A percentile compares a stretch with the other conserved stretches of the same genome.
phyloP scores from a whole-genome alignment of 75 land plant genomes.

The Gnetum montanum region DNA sequence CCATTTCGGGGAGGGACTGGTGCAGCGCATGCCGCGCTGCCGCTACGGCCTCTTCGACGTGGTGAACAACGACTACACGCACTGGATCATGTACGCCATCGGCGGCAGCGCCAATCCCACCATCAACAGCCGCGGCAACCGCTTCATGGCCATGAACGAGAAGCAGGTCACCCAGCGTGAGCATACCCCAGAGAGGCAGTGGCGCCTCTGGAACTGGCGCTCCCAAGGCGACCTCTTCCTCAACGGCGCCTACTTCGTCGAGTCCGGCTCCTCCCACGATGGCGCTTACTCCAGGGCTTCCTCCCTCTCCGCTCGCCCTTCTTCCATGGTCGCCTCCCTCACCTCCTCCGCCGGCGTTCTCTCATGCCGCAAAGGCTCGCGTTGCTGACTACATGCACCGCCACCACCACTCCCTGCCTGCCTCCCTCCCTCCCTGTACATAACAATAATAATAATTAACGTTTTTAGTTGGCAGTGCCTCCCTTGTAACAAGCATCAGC shows the following conservation, averaged over 20 bases:
- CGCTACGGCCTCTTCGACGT: constrained; percentile 83
- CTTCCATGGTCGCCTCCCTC: constrained; percentile 27
- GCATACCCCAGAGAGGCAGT: constrained; percentile 24
- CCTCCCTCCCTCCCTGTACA: no score
- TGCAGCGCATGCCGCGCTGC: constrained; percentile 57
- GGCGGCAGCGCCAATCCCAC: constrained; percentile 89
- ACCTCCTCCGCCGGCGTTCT: constrained; percentile 42
- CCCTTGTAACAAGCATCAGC: no score
- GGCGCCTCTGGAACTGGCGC: constrained; percentile 71
- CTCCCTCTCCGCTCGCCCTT: no score
- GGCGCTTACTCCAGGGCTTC: constrained; percentile 30
- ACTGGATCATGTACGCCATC: constrained; percentile 93
- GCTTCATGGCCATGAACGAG: constrained; percentile 77
- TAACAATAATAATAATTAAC: no score
- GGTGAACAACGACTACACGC: constrained; percentile 82
- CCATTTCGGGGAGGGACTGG: constrained; percentile 43
- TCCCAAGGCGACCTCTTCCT: constrained; percentile 47
- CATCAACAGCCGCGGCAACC: constrained; percentile 79
- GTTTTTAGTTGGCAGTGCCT: no score
- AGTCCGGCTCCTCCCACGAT: constrained; percentile 33
- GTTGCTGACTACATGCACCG: no score
- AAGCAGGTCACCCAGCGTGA: constrained; percentile 54
- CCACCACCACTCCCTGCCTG: no score
- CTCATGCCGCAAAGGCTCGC: constrained; percentile 15
- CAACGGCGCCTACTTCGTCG: constrained; percentile 52